Conservation (phyloP, 495 filamentous ascomycete genomes). For the Penicillium waksmanii region DNA sequence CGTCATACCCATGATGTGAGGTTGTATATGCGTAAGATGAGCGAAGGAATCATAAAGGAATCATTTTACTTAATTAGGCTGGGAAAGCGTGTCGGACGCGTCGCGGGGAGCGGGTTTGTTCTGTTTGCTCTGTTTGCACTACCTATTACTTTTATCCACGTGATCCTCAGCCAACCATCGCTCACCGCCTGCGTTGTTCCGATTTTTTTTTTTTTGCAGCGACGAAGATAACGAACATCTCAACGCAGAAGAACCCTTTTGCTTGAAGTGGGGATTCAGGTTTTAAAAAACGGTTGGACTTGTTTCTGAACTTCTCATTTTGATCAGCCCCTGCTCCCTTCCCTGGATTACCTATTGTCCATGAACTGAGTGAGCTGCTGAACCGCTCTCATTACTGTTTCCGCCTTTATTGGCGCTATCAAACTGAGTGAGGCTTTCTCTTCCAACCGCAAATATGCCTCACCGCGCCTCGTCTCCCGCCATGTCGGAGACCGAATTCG, state of each 20-base stretch:
- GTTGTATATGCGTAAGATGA: conserved; percentile 14
- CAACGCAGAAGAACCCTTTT: conserved; percentile 15
- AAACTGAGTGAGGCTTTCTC: conserved; percentile 7
- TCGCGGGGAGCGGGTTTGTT: conserved; percentile 44
- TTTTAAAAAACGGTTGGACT: conserved; percentile 6
- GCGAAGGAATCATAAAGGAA: conserved; percentile 9
- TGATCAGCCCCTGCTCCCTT: background rate
- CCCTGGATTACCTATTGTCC: background rate
- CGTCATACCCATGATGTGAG: conserved; percentile 38
- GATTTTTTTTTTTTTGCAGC: conserved; percentile 29
- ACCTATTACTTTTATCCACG: background rate
- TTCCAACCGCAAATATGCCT: conserved; percentile 46
- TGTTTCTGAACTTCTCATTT: background rate
- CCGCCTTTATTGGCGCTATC: conserved; percentile 19
- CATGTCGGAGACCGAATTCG: conserved; percentile 86
- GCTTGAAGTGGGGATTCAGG: conserved; percentile 15
- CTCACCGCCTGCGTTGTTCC: conserved; percentile 42
- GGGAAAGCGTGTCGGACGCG: conserved; percentile 46
- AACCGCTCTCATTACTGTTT: conserved; percentile 18
- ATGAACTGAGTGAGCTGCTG: conserved; percentile 7
- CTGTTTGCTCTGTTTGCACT: conserved; percentile 30
- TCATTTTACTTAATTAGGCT: conserved; percentile 49
- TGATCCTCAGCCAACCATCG: background rate
- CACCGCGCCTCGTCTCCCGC: conserved; percentile 76
- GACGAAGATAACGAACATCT: conserved; percentile 28